These are phyloP conservation scores for Plasmodium yoelii DNA, from an alignment of 169 alveolate species.

Conservation along the genomic window DNA sequence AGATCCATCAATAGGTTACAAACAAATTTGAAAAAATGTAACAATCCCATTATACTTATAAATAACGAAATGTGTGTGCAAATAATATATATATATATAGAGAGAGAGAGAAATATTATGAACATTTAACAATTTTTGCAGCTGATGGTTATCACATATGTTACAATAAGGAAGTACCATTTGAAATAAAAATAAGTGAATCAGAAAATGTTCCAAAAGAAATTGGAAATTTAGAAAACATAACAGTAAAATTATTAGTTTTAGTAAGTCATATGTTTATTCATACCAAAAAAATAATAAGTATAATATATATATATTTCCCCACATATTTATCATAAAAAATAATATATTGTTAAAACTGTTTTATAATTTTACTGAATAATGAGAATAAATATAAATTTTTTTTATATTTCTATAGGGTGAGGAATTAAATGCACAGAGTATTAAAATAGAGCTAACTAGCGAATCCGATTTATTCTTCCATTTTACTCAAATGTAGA, in stretches of 20 bases:
- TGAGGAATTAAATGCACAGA: slow-evolving; percentile 87
- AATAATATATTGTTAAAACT: too few species aligned
- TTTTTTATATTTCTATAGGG: slow-evolving; percentile 79
- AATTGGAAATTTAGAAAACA: slow-evolving; percentile 91
- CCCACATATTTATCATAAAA: too few species aligned
- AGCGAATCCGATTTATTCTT: slow-evolving; percentile 95
- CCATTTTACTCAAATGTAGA: slow-evolving; percentile 90
- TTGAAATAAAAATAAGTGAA: slow-evolving; percentile 91
- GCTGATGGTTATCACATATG: slow-evolving; percentile 92
- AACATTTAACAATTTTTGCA: slow-evolving; percentile 11
- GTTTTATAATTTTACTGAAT: too few species aligned
- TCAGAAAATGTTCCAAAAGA: slow-evolving; percentile 87
- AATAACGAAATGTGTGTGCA: background rate
- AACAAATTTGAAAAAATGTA: slow-evolving; percentile 2
- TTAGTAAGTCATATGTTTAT: slow-evolving; percentile 76
- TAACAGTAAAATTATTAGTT: slow-evolving; percentile 89
- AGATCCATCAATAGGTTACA: slow-evolving; percentile 92
- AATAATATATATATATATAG: too few species aligned
- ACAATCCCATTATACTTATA: background rate
- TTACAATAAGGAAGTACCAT: slow-evolving; percentile 94
- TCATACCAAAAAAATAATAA: background rate
- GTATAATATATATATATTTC: too few species aligned
- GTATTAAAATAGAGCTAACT: slow-evolving; percentile 91
- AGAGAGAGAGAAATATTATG: too few species aligned
- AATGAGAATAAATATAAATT: too few species aligned